Percentiles rank a stretch among this genome's conserved stretches.
These are phyloP conservation scores for Mycena epipterygia DNA, from an alignment of 768 basidiomycete genomes.

Conservation along the genomic window DNA sequence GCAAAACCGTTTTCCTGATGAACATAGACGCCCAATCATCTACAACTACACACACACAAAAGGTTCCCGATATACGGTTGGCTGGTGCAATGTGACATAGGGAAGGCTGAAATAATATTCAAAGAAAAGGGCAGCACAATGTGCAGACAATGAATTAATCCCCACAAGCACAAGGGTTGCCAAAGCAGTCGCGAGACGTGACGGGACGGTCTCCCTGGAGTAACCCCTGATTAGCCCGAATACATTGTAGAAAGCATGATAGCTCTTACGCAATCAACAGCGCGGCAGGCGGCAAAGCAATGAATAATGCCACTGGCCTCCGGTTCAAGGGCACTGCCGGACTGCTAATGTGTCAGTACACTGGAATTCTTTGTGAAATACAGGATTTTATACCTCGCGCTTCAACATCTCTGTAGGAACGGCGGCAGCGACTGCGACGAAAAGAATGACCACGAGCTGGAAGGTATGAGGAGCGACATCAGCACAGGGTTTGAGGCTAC, in stretches of 20 bases:
- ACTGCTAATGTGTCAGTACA: conserved; percentile 8
- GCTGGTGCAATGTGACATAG: background rate
- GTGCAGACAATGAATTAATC: conserved; percentile 1
- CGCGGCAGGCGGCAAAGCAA: no score
- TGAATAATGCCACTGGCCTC: no score
- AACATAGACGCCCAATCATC: no score
- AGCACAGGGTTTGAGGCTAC: background rate
- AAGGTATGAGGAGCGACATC: conserved; percentile 7
- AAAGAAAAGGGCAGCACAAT: conserved; percentile 1
- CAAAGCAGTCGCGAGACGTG: conserved; percentile 2
- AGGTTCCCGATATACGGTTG: background rate
- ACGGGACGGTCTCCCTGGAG: no score
- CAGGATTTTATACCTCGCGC: background rate
- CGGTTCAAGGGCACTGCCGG: conserved; percentile 1
- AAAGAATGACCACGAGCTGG: background rate
- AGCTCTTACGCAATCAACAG: no score
- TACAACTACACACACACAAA: no score
- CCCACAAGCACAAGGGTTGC: conserved; percentile 12
- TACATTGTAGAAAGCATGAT: no score
- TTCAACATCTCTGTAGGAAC: conserved; percentile 5
- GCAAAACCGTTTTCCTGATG: no score
- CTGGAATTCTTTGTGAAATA: background rate
- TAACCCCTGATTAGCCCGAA: no score
- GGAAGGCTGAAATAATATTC: conserved; percentile 9
- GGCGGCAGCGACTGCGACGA: background rate